Evolutionary conservation across 1,139 yeast genomes (phyloP).

Genomic region (Blastobotrys proliferans): DNA sequence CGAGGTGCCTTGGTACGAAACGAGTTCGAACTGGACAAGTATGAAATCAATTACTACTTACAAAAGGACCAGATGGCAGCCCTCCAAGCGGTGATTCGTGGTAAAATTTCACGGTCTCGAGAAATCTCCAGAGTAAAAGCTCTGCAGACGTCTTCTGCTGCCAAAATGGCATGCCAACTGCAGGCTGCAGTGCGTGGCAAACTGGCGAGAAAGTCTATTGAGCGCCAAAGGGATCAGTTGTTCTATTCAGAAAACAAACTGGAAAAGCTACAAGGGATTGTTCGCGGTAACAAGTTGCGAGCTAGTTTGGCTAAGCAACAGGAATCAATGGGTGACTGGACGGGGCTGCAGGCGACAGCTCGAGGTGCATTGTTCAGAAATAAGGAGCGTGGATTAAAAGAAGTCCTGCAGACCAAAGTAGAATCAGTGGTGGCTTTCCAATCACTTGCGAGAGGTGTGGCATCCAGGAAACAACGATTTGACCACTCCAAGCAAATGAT

Average conservation of each 20-base stretch:
- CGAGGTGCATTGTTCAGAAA: slow-evolving; percentile 22
- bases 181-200: slow-evolving; percentile 18
- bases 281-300: slow-evolving; percentile 11
- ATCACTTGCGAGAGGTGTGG: slow-evolving; percentile 16
- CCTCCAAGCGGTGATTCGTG: slow-evolving; percentile 23
- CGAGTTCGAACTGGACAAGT: slow-evolving; percentile 16
- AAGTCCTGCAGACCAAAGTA: slow-evolving; percentile 18
- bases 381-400: slow-evolving; percentile 19
- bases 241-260: not conserved
- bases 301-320: not conserved
- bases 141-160: not conserved
- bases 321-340: slow-evolving; percentile 7
- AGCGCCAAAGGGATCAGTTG: not conserved
- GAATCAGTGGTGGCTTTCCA: slow-evolving; percentile 20
- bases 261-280: slow-evolving; percentile 6
- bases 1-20: slow-evolving; percentile 20
- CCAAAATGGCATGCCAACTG: slow-evolving; percentile 1
- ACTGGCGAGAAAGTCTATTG: slow-evolving; percentile 4
- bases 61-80: slow-evolving; percentile 16
- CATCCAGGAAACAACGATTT: slow-evolving; percentile 14
- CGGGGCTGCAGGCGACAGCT: slow-evolving; percentile 15
- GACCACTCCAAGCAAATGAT: slow-evolving; percentile 6
- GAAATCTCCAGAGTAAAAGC: not conserved
- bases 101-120: slow-evolving; percentile 13
- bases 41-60: slow-evolving; percentile 19